phyloP scores from a whole-genome alignment of 2,329 filamentous ascomycete species.

The Penicillium thymicola region DNA sequence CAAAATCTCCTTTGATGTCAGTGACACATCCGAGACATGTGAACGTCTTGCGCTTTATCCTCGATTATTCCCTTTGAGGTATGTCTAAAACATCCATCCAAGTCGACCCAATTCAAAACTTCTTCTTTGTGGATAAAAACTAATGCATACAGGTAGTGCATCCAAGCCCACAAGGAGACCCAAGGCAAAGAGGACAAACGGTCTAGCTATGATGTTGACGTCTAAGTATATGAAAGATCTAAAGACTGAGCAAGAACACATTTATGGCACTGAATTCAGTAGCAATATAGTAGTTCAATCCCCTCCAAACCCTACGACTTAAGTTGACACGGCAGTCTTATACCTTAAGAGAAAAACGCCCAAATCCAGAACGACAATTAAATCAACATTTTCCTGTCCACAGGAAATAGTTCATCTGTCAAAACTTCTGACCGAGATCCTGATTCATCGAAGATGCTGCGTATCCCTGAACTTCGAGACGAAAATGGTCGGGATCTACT shows the following conservation, averaged over 20 bases:
- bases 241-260: neutral
- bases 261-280: neutral
- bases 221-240: neutral
- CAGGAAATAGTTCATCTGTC: neutral
- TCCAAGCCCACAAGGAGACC: too few species aligned
- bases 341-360: too few species aligned
- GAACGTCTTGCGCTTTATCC: neutral
- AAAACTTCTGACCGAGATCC: neutral
- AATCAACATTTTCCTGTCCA: too few species aligned
- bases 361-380: too few species aligned
- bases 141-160: neutral
- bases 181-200: neutral
- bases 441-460: neutral
- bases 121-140: too few species aligned
- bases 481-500: neutral
- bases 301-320: neutral
- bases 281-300: neutral
- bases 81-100: neutral
- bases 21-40: neutral
- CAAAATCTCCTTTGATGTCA: neutral
- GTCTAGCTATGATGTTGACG: neutral
- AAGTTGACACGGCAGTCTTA: neutral
- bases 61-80: neutral
- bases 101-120: neutral
- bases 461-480: neutral